A percentile compares a stretch with the other conserved stretches of the same genome.
Conservation (phyloP, 805 yeast genomes). For the Candida maltosa region DNA sequence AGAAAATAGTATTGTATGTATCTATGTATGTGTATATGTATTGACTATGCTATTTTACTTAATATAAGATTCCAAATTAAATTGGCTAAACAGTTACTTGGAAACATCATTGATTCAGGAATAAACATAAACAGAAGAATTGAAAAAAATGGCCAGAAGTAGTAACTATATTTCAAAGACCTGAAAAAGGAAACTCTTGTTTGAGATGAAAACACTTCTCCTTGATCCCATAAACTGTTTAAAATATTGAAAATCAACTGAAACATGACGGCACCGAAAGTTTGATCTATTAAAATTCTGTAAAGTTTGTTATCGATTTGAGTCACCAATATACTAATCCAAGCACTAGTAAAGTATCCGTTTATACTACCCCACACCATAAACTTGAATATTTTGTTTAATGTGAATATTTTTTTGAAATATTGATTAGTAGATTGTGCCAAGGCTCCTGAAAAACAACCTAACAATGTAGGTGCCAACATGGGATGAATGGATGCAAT, state of each 20-base stretch:
- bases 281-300: conserved; percentile 51
- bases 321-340: conserved; percentile 49
- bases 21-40: background rate
- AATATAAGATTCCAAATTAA: conserved; percentile 55
- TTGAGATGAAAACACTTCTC: conserved; percentile 26
- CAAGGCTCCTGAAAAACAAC: conserved; percentile 37
- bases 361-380: conserved; percentile 59
- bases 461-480: conserved; percentile 36
- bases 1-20: conserved; percentile 12
- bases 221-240: conserved; percentile 56
- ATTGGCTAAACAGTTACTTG: conserved; percentile 54
- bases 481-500: conserved; percentile 20
- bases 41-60: conserved; percentile 23
- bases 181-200: conserved; percentile 40
- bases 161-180: conserved; percentile 49
- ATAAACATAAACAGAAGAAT: conserved; percentile 46
- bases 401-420: conserved; percentile 26
- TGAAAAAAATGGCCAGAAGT: conserved; percentile 61
- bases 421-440: conserved; percentile 41
- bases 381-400: conserved; percentile 41
- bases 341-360: conserved; percentile 51
- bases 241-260: conserved; percentile 49
- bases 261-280: conserved; percentile 51
- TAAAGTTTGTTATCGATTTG: conserved; percentile 30
- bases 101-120: conserved; percentile 50